Conservation (phyloP, 495 filamentous ascomycete genomes). For the Pyrenula aspistea region DNA sequence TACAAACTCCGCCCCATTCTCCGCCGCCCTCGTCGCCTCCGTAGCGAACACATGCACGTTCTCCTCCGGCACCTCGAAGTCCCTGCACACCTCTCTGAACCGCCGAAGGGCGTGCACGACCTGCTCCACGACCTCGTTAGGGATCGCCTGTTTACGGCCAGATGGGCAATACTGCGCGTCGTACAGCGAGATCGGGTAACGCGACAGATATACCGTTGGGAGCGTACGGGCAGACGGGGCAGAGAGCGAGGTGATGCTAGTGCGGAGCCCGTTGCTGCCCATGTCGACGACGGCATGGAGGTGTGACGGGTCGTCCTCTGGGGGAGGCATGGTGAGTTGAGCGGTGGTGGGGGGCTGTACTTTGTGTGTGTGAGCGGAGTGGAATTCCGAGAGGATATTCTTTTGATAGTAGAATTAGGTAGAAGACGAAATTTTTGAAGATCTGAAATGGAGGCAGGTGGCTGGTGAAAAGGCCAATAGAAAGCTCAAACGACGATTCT, state of each 20-base stretch:
- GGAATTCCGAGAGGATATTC: too few relatives aligned
- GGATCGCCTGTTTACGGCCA: slow-evolving; percentile 41
- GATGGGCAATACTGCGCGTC: slow-evolving; percentile 54
- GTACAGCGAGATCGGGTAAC: slow-evolving; percentile 77
- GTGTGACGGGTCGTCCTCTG: not conserved
- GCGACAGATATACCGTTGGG: slow-evolving; percentile 64
- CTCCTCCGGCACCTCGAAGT: slow-evolving; percentile 47
- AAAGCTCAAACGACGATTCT: too few relatives aligned
- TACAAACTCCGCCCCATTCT: slow-evolving; percentile 59
- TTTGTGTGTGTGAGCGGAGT: too few relatives aligned
- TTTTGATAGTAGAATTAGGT: too few relatives aligned
- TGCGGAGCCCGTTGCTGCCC: slow-evolving; percentile 82
- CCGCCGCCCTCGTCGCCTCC: slow-evolving; percentile 74
- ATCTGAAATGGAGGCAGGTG: too few relatives aligned
- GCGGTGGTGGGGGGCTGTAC: not conserved
- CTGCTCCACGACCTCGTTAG: slow-evolving; percentile 43
- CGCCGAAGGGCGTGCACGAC: slow-evolving; percentile 54
- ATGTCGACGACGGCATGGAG: not conserved
- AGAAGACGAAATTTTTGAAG: too few relatives aligned
- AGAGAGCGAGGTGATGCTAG: slow-evolving; percentile 73
- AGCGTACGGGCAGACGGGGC: slow-evolving; percentile 59
- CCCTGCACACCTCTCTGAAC: slow-evolving; percentile 62
- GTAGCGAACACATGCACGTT: slow-evolving; percentile 73
- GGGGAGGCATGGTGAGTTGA: not conserved
- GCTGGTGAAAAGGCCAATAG: too few relatives aligned